These are phyloP conservation scores for Phytophthora cactorum DNA, from an alignment of 352 stramenopile species.

Conservation along the genomic window DNA sequence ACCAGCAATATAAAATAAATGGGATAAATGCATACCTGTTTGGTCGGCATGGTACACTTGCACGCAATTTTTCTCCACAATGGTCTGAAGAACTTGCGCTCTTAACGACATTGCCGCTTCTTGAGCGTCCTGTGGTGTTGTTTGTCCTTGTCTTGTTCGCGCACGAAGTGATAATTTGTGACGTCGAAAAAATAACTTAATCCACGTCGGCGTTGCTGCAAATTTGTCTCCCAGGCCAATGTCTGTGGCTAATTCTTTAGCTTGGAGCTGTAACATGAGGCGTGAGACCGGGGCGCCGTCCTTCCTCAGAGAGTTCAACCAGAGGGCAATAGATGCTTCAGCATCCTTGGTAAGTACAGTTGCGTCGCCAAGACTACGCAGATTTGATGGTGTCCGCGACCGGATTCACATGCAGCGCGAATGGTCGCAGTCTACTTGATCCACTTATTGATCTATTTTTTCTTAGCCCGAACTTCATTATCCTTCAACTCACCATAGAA, in stretches of 20 bases:
- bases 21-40: too few species aligned
- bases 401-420: background rate
- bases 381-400: background rate
- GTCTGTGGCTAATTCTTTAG: background rate
- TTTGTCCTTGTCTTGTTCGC: background rate
- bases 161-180: constrained; percentile 1
- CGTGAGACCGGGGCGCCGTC: background rate
- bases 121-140: background rate
- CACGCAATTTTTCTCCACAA: background rate
- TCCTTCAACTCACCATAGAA: too few species aligned
- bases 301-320: background rate
- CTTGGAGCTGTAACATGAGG: background rate
- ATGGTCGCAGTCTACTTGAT: background rate
- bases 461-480: background rate
- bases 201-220: background rate
- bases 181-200: background rate
- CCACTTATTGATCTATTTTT: background rate
- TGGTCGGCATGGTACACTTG: background rate
- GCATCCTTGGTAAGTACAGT: background rate
- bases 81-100: background rate
- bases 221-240: background rate
- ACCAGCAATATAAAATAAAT: too few species aligned
- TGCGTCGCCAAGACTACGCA: background rate
- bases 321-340: background rate
- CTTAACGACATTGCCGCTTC: background rate